These are phyloP conservation scores for Fraxinus sp. DNA, from an alignment of 305 asterid genomes.

Conservation along the genomic window DNA sequence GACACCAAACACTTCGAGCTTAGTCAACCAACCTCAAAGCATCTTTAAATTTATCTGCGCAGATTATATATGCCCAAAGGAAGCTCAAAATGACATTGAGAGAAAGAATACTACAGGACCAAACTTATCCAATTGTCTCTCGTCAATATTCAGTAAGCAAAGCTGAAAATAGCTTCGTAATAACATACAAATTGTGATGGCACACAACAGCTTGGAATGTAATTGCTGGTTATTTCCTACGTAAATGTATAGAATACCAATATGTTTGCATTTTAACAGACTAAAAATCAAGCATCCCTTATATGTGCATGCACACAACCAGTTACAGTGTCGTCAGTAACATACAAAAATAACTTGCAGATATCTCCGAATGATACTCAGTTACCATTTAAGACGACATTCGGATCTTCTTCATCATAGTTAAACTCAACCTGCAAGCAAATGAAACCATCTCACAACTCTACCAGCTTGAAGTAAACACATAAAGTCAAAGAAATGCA, in stretches of 20 bases:
- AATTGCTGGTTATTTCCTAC: not conserved
- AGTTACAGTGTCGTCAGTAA: not conserved
- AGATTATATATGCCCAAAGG: not conserved
- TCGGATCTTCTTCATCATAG: too few relatives aligned
- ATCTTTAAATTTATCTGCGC: not conserved
- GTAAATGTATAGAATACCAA: not conserved
- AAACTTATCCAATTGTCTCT: not conserved
- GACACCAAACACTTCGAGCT: not conserved
- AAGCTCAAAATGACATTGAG: not conserved
- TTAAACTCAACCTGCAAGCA: too few relatives aligned
- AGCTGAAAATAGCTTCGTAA: not conserved
- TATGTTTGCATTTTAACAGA: not conserved
- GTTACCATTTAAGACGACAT: conserved; percentile 36
- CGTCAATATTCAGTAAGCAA: not conserved
- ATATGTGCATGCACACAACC: not conserved
- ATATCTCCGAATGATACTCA: not conserved
- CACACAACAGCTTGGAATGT: not conserved
- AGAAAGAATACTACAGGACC: not conserved
- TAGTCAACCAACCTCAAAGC: not conserved
- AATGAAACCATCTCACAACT: too few relatives aligned
- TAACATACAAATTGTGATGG: not conserved
- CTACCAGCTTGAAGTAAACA: too few relatives aligned
- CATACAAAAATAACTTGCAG: not conserved
- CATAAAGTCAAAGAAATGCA: too few relatives aligned
- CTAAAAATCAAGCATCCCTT: not conserved